Evolutionary conservation across 2,329 filamentous ascomycete genomes (phyloP), one percentile per base, ranked within the genome.

Genomic region (Scedosporium dehoogii): DNA sequence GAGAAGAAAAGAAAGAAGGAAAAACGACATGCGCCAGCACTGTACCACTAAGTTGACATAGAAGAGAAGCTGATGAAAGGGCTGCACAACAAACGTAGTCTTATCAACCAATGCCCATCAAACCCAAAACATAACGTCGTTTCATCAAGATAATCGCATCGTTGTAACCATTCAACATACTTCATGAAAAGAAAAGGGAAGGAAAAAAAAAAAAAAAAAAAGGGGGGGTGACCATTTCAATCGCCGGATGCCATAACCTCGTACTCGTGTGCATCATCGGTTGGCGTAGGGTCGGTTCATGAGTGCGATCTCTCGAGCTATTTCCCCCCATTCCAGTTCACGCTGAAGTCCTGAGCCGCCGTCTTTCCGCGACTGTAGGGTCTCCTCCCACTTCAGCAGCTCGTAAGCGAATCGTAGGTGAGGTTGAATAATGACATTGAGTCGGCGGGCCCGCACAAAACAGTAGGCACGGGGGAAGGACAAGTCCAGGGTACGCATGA

Each of bases 381-480:
- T 75, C 73, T 97, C 93, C 74, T 99, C 94, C 91, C 93, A 97
- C 73, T 96, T 96, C 59, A 99, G 81, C 33, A 99, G 82, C 76
- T 99, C 94, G 71, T 97, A 96, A 67, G 90, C 89, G 75, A 99
- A 99, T 63, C 91, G 85, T 62, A 99, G 81, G 77, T 99, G 93
- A 12, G 94, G 94, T 73, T 99, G 94, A 66, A 99, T 97, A 66
- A 99, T 99, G 60, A 99, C 94, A 71, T 99, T 99, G 58, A 99
- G 80, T 64, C 94, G 83, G 61, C 94, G 85, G 21, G 94, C 94
- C 38, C 94, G 87, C 44, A 99, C 94, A 73, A 93, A 97, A 73
- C 94, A 97, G 74, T 99, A 99, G 64, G 94, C 94, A 62, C 90
- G 84, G 12, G 94, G 92, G 69, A 97, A 93, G 0, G 91, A 94